Evolutionary conservation across 805 yeast genomes (phyloP), one percentile per base, ranked within the genome.

Genomic region (Pichia membranifaciens): DNA sequence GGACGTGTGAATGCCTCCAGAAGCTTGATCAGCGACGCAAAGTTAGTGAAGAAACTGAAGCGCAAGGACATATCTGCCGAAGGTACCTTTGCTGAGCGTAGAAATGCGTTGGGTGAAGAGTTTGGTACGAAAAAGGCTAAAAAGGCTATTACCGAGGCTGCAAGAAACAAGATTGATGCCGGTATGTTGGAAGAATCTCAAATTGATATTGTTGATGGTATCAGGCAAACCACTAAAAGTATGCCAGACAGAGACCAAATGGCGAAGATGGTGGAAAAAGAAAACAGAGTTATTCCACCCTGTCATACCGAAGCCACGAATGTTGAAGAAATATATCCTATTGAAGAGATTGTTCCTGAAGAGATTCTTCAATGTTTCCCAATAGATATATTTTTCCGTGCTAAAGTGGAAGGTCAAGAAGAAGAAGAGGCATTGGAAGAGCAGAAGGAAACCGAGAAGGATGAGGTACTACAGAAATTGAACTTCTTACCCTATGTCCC

Each of bases 101-200:
- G 97, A 64, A 86, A 79, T 48, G 84, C 87, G 2, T 75, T 93
- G 60, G 99, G 99, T 60, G 91, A 88, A 67, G 95, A 93, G 3
- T 93, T 93, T 58, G 99, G 99, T 75, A 91, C 99, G 49, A 90
- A 87, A 70, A 90, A 82, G 70, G 97, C 97, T 52, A 91, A 88
- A 71, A 84, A 87, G 57, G 95, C 95, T 32, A 85, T 93, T 59
- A 70, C 78, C 44, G 91, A 84, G 62, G 67, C 81, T 58, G 93
- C 83, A 59, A 80, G 84, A 65, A 93, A 93, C 68, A 76, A 85
- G 58, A 82, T 93, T 60, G 97, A 93, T 62, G 76, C 96, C 2
- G 95, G 80, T 44, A 78, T 81, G 65, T 75, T 93, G 55, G 84
- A 77, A 47, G 58, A 55, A 38, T 71, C 81, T 44, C 93, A 91